These are phyloP conservation scores for Sordariomycetes sp. DNA, from an alignment of 2,329 filamentous ascomycete species.

Conservation along the genomic window DNA sequence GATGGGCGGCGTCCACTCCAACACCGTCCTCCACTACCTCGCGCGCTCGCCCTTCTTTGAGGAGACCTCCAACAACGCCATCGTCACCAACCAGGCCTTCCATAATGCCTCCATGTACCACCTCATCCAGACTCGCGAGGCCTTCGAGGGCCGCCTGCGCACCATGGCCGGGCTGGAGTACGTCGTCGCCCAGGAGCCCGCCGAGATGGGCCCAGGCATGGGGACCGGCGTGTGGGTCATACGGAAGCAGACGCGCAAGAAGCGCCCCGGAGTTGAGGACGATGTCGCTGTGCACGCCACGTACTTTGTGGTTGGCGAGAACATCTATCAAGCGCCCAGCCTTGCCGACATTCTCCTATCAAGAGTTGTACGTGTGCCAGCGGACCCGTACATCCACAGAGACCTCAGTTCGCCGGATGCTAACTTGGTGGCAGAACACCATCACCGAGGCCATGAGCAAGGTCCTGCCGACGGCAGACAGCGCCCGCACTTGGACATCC, in stretches of 20 bases:
- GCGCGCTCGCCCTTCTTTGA: conserved; percentile 59
- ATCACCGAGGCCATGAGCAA: conserved; percentile 45
- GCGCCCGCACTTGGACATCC: conserved; percentile 42
- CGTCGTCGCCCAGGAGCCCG: conserved; percentile 53
- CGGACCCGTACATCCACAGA: not conserved
- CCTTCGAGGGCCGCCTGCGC: conserved; percentile 50
- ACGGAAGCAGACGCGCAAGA: conserved; percentile 54
- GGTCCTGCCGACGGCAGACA: conserved; percentile 37
- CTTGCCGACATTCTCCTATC: conserved; percentile 48
- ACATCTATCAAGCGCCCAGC: conserved; percentile 56
- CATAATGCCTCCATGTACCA: conserved; percentile 48
- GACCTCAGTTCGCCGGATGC: not conserved
- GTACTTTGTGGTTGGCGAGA: conserved; percentile 56
- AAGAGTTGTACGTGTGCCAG: conserved; percentile 34
- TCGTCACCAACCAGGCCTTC: conserved; percentile 50
- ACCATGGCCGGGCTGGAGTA: conserved; percentile 59
- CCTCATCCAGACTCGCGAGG: conserved; percentile 48
- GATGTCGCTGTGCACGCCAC: conserved; percentile 48
- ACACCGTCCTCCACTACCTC: conserved; percentile 58
- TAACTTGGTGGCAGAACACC: conserved; percentile 27
- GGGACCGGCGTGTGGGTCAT: conserved; percentile 62
- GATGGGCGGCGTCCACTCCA: conserved; percentile 52
- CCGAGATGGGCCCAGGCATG: conserved; percentile 51
- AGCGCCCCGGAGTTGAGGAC: conserved; percentile 42
- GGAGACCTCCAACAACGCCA: conserved; percentile 55